Conservation (phyloP, 495 filamentous ascomycete genomes). For the Xylaria nigripes region DNA sequence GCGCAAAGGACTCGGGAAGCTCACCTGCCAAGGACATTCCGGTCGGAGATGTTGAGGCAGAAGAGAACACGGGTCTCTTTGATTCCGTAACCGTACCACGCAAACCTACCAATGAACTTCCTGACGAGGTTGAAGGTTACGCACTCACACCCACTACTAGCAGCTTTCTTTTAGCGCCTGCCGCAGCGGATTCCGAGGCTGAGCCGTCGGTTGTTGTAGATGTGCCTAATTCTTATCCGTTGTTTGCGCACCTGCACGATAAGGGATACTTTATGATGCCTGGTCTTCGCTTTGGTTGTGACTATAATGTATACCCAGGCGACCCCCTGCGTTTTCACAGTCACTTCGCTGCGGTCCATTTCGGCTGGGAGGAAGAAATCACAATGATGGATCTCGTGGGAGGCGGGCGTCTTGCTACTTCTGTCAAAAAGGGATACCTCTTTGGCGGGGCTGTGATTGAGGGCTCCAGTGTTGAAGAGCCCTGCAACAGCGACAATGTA, state of each 20-base stretch:
- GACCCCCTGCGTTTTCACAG: constrained; percentile 92
- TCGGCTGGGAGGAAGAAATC: constrained; percentile 81
- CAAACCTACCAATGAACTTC: not conserved
- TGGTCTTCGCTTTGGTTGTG: constrained; percentile 87
- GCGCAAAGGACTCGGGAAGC: constrained; percentile 20
- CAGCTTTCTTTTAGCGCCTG: constrained; percentile 19
- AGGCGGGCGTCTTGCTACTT: constrained; percentile 80
- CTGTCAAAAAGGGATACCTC: constrained; percentile 91
- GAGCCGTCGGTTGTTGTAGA: constrained; percentile 5
- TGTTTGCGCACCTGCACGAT: constrained; percentile 71
- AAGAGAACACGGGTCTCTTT: constrained; percentile 39
- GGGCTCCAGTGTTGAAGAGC: constrained; percentile 9
- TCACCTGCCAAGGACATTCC: not conserved
- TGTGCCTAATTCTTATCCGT: constrained; percentile 40
- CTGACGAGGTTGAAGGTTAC: constrained; percentile 10
- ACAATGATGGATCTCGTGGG: constrained; percentile 74
- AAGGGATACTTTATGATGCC: constrained; percentile 81
- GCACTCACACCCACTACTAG: constrained; percentile 27
- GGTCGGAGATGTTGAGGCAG: constrained; percentile 11
- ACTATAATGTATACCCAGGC: constrained; percentile 90
- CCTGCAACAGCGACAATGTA: constrained; percentile 15
- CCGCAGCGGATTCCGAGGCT: not conserved
- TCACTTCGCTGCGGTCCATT: constrained; percentile 73
- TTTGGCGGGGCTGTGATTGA: constrained; percentile 54
- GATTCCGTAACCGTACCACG: constrained; percentile 18